Conservation (phyloP, 441 rosid species). For the Brassica hybrid region DNA sequence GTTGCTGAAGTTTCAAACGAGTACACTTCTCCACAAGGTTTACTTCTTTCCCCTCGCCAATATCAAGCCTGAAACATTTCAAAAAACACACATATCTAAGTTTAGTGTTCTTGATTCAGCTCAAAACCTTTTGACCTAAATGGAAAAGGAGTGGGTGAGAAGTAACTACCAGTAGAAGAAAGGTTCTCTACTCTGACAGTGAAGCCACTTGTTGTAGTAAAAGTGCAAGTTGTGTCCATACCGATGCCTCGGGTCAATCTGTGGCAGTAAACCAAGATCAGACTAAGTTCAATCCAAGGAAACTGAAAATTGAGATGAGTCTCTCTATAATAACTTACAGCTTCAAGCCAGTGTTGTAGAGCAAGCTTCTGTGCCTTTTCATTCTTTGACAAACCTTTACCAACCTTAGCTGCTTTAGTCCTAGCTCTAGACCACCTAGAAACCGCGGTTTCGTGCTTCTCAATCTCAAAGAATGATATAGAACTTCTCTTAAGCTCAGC, state of each 20-base stretch:
- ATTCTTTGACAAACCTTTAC: conserved; percentile 93
- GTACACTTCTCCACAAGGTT: conserved; percentile 75
- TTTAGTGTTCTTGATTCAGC: conserved; percentile 25
- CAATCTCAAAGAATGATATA: conserved; percentile 84
- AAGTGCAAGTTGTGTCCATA: conserved; percentile 95
- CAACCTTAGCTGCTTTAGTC: conserved; percentile 95
- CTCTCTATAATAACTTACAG: conserved; percentile 54
- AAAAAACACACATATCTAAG: conserved; percentile 29
- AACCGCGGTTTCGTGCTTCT: conserved; percentile 89
- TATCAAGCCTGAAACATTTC: conserved; percentile 77
- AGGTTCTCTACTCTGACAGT: conserved; percentile 83
- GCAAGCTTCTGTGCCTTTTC: conserved; percentile 91
- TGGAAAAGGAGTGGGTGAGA: not conserved
- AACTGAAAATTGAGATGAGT: no score
- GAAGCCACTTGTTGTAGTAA: conserved; percentile 85
- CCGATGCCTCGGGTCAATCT: conserved; percentile 97
- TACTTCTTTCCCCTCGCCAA: conserved; percentile 94
- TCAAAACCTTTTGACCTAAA: conserved; percentile 11
- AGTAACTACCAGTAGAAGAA: conserved; percentile 83
- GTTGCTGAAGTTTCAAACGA: conserved; percentile 77
- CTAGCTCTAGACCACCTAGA: conserved; percentile 98
- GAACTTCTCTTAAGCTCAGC: conserved; percentile 95
- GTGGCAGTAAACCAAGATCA: conserved; percentile 34
- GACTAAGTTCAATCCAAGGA: not conserved
- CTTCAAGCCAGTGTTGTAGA: conserved; percentile 97